phyloP scores from a whole-genome alignment of 345 rosid species.

The Brassica rapa region DNA sequence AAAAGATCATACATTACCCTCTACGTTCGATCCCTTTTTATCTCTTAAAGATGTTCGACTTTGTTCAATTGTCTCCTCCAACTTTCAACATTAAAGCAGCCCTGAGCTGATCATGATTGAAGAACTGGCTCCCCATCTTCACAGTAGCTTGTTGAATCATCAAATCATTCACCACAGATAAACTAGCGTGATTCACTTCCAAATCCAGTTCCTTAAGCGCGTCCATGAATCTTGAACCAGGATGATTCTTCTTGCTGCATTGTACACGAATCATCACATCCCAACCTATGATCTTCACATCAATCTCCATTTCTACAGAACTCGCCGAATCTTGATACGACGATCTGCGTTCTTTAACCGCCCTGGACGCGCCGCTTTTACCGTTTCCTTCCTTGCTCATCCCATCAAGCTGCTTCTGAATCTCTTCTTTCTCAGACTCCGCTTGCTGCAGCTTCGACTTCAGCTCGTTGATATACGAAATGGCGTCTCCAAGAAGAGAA shows the following conservation, averaged over 20 bases:
- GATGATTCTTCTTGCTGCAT: conserved; percentile 83
- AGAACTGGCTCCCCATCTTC: conserved; percentile 83
- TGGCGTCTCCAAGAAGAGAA: conserved; percentile 90
- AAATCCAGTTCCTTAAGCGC: conserved; percentile 85
- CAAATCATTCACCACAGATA: conserved; percentile 88
- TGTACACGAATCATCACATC: conserved; percentile 93
- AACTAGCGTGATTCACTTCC: conserved; percentile 90
- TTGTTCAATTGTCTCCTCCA: conserved; percentile 40
- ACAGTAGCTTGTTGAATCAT: conserved; percentile 99
- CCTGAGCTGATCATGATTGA: conserved; percentile 89
- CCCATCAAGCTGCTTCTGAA: conserved; percentile 67
- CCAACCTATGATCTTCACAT: conserved; percentile 88
- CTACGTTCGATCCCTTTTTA: background rate
- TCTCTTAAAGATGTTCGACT: background rate
- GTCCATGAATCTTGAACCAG: conserved; percentile 91
- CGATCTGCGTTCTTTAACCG: conserved; percentile 16
- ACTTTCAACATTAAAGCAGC: conserved; percentile 66
- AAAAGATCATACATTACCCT: background rate
- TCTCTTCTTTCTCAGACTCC: conserved; percentile 64
- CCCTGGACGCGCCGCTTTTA: background rate
- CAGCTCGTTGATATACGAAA: conserved; percentile 87
- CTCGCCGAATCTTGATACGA: conserved; percentile 24
- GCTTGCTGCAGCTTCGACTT: conserved; percentile 62
- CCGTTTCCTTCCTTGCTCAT: conserved; percentile 51
- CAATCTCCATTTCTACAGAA: conserved; percentile 74